These are phyloP conservation scores for Darksidea phi DNA, from an alignment of 495 filamentous ascomycete genomes.

Conservation along the genomic window DNA sequence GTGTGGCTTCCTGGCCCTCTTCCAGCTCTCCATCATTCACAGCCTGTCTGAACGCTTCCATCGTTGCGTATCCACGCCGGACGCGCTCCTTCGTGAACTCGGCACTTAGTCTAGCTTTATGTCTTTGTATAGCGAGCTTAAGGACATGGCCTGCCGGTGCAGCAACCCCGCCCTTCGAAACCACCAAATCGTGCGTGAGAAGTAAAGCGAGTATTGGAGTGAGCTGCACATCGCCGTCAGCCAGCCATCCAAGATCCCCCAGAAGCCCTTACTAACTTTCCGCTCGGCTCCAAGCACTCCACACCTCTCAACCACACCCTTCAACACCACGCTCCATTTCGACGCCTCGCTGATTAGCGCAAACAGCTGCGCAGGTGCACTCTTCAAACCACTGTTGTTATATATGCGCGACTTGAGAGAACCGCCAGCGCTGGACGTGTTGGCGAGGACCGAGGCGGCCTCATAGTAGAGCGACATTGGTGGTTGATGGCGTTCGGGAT, in stretches of 20 bases:
- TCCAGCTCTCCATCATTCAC: constrained; percentile 48
- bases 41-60: constrained; percentile 60
- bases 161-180: constrained; percentile 76
- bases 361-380: constrained; percentile 76
- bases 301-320: constrained; percentile 78
- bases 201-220: constrained; percentile 76
- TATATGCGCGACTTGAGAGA: constrained; percentile 84
- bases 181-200: constrained; percentile 80
- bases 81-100: constrained; percentile 80
- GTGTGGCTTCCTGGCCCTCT: neutral
- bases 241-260: neutral
- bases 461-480: constrained; percentile 95
- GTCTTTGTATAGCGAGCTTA: constrained; percentile 66
- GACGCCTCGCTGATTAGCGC: constrained; percentile 79
- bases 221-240: constrained; percentile 56
- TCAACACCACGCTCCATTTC: constrained; percentile 85
- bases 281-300: constrained; percentile 57
- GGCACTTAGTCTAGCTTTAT: constrained; percentile 75
- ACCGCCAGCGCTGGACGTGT: constrained; percentile 59
- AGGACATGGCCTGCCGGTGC: constrained; percentile 75
- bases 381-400: constrained; percentile 66
- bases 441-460: constrained; percentile 69
- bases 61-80: constrained; percentile 61
- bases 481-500: neutral
- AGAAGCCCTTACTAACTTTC: constrained; percentile 61